These are phyloP conservation scores for Exophiala xenobiotica DNA, from an alignment of 2,329 filamentous ascomycete genomes.

Conservation along the genomic window DNA sequence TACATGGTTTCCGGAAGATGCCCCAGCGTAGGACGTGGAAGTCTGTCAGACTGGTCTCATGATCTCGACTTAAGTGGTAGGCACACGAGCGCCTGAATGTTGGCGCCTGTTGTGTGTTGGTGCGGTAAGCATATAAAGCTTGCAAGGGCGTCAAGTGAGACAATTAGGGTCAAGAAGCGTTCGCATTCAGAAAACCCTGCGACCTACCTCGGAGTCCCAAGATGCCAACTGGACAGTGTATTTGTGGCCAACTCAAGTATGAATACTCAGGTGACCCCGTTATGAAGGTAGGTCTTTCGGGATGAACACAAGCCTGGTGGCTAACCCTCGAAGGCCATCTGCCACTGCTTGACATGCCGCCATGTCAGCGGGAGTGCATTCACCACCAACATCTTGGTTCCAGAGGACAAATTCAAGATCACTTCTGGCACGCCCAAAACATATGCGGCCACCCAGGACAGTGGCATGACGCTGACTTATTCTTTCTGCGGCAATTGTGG, in stretches of 20 bases:
- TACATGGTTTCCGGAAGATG: too few species aligned
- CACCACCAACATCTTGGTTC: constrained; percentile 31
- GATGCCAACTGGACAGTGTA: constrained; percentile 16
- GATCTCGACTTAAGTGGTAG: too few species aligned
- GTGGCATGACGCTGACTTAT: constrained; percentile 54
- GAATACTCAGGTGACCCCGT: constrained; percentile 15
- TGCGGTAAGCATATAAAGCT: too few species aligned
- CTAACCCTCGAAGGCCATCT: constrained; percentile 8
- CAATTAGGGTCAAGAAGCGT: too few species aligned
- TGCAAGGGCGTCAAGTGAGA: too few species aligned
- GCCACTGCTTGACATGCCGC: constrained; percentile 16
- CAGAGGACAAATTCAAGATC: constrained; percentile 32
- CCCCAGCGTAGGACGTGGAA: too few species aligned
- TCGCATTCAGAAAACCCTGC: too few species aligned
- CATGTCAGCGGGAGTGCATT: constrained; percentile 15
- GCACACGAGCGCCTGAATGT: too few species aligned
- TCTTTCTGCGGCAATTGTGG: constrained; percentile 62
- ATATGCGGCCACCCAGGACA: constrained; percentile 52
- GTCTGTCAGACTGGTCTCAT: too few species aligned
- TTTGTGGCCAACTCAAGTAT: constrained; percentile 16
- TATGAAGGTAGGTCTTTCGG: constrained; percentile 9
- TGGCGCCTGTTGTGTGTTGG: too few species aligned
- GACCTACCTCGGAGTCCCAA: too few species aligned
- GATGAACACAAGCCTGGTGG: neutral
- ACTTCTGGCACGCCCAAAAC: constrained; percentile 53